These are phyloP conservation scores for Talinum fruticosum DNA, from an alignment of 148 eudicot genomes.

Conservation along the genomic window DNA sequence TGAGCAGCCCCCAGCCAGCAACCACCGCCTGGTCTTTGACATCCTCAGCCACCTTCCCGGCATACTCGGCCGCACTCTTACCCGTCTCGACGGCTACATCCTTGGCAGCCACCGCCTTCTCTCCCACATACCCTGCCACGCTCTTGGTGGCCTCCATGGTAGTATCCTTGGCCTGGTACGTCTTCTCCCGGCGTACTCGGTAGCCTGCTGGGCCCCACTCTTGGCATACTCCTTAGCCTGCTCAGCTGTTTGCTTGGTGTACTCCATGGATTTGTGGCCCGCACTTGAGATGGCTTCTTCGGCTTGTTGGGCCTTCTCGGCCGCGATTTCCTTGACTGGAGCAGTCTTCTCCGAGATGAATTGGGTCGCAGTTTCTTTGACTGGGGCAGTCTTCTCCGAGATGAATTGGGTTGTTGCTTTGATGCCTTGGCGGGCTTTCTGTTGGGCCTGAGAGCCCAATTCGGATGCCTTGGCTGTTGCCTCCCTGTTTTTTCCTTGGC, in stretches of 20 bases:
- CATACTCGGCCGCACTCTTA: slow-evolving; percentile 39
- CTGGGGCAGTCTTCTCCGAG: slow-evolving; percentile 31
- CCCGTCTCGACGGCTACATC: slow-evolving; percentile 41
- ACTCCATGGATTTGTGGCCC: slow-evolving; percentile 16
- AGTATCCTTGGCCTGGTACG: slow-evolving; percentile 31
- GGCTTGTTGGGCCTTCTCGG: slow-evolving; percentile 42
- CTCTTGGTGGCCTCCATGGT: slow-evolving; percentile 32
- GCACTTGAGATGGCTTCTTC: slow-evolving; percentile 20
- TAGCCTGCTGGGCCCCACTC: slow-evolving; percentile 19
- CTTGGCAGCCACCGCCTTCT: slow-evolving; percentile 45
- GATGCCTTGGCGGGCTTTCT: slow-evolving; percentile 25
- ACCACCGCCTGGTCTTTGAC: slow-evolving; percentile 60
- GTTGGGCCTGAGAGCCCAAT: slow-evolving; percentile 22
- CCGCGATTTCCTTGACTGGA: slow-evolving; percentile 29
- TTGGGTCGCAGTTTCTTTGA: slow-evolving; percentile 36
- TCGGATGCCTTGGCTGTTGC: slow-evolving; percentile 19
- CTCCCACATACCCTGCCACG: slow-evolving; percentile 38
- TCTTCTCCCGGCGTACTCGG: slow-evolving; percentile 25
- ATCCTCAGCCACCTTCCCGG: slow-evolving; percentile 41
- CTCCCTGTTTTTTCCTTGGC: slow-evolving; percentile 22
- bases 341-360: slow-evolving; percentile 30
- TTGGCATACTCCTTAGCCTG: neutral
- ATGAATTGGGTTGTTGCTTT: slow-evolving; percentile 31
- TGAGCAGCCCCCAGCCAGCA: slow-evolving; percentile 64
- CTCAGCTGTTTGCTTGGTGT: neutral